phyloP scores from a whole-genome alignment of 225 moss, liverwort and hornwort species.

The Sphagnum contortum region DNA sequence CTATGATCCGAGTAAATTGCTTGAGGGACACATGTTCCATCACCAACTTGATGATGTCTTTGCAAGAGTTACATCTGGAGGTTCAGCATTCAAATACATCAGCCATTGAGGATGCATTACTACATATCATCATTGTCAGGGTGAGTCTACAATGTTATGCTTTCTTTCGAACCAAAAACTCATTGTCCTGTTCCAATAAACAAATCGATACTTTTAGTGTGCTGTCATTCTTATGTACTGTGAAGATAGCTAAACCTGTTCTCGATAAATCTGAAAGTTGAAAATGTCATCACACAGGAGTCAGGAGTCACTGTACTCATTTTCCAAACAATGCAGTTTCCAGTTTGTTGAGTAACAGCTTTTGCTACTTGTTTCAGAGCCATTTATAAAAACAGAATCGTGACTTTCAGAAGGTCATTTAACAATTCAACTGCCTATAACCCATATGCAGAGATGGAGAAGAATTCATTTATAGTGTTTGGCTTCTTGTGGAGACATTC shows the following conservation, averaged over 20 bases:
- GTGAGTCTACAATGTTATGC: slow-evolving; percentile 10
- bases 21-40: slow-evolving; percentile 40
- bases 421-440: background rate
- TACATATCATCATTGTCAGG: slow-evolving; percentile 52
- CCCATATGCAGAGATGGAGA: background rate
- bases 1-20: slow-evolving; percentile 56
- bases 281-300: background rate
- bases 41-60: slow-evolving; percentile 41
- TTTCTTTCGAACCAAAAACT: background rate
- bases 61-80: slow-evolving; percentile 51
- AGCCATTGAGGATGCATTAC: slow-evolving; percentile 25
- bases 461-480: background rate
- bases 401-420: background rate
- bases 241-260: background rate
- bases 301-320: no score
- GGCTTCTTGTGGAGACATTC: background rate
- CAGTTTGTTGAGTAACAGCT: background rate
- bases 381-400: background rate
- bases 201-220: background rate
- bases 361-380: background rate
- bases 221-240: background rate
- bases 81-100: slow-evolving; percentile 51
- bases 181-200: background rate
- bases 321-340: no score
- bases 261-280: background rate